These are phyloP conservation scores for Yarrowia keelungensis DNA, from an alignment of 805 yeast species.

Conservation along the genomic window DNA sequence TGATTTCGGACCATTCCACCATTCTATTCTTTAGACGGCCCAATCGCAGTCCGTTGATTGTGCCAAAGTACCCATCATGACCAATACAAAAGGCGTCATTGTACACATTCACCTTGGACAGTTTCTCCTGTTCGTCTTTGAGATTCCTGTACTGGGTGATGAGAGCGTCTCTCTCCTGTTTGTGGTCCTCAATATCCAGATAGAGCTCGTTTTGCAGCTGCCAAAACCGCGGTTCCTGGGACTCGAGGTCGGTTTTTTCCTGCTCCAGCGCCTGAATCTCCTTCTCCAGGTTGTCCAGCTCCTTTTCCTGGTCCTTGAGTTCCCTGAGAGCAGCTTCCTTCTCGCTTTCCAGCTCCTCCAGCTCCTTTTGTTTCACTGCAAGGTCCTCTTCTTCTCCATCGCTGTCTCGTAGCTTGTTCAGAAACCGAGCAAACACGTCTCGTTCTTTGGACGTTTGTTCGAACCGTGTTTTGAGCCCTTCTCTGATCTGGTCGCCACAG, in stretches of 20 bases:
- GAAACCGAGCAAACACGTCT: constrained; percentile 75
- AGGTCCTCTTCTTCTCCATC: constrained; percentile 57
- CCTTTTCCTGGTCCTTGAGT: constrained; percentile 56
- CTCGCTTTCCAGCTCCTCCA: constrained; percentile 51
- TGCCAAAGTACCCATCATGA: constrained; percentile 82
- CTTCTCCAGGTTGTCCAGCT: constrained; percentile 56
- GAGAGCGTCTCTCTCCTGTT: constrained; percentile 65
- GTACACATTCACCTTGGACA: constrained; percentile 80
- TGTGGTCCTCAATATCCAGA: constrained; percentile 58
- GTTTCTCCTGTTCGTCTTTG: constrained; percentile 68
- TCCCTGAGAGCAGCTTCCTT: constrained; percentile 52
- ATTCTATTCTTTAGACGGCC: constrained; percentile 67
- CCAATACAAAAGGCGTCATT: constrained; percentile 84
- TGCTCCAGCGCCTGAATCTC: constrained; percentile 48
- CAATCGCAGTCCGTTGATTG: constrained; percentile 83
- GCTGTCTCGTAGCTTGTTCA: constrained; percentile 66
- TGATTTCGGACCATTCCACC: constrained; percentile 89
- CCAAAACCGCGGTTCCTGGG: constrained; percentile 48
- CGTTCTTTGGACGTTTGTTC: constrained; percentile 78
- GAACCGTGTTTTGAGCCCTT: constrained; percentile 69
- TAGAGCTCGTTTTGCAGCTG: constrained; percentile 62
- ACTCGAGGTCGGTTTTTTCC: constrained; percentile 54
- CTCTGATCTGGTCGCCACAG: constrained; percentile 72
- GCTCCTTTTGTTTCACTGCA: constrained; percentile 57
- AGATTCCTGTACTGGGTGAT: constrained; percentile 68